These are phyloP conservation scores for Cladobotryum protrusum DNA, from an alignment of 2,329 filamentous ascomycete genomes.

Conservation along the genomic window DNA sequence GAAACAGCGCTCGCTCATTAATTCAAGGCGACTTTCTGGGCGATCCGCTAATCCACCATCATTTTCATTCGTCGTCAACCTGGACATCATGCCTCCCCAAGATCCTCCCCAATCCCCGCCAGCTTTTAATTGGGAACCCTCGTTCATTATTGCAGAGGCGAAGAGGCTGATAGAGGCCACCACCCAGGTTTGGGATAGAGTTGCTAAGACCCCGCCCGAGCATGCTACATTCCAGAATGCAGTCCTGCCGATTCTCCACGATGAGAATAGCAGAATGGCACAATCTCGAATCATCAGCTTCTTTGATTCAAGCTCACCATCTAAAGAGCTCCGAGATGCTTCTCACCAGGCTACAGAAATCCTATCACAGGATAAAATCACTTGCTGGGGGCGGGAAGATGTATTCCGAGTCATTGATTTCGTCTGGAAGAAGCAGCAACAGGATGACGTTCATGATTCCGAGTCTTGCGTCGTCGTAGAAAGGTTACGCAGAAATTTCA, in stretches of 20 bases:
- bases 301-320: conserved; percentile 66
- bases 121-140: not conserved
- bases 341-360: conserved; percentile 65
- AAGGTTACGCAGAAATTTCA: conserved; percentile 1
- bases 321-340: conserved; percentile 59
- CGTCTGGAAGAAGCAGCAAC: conserved; percentile 23
- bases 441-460: not conserved
- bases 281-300: conserved; percentile 61
- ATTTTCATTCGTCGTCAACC: no score
- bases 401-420: conserved; percentile 57
- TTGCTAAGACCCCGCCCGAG: conserved; percentile 44
- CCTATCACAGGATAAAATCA: conserved; percentile 65
- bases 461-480: conserved; percentile 3
- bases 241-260: conserved; percentile 57
- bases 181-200: conserved; percentile 22
- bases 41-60: no score
- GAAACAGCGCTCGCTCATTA: no score
- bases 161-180: not conserved
- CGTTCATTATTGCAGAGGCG: not conserved
- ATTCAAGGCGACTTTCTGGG: no score
- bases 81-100: no score
- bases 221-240: conserved; percentile 41
- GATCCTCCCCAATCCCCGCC: not conserved
- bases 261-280: conserved; percentile 57
- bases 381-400: conserved; percentile 68